Evolutionary conservation across 345 rosid genomes (phyloP).

Genomic region (Crucihimalaya himalaica): DNA sequence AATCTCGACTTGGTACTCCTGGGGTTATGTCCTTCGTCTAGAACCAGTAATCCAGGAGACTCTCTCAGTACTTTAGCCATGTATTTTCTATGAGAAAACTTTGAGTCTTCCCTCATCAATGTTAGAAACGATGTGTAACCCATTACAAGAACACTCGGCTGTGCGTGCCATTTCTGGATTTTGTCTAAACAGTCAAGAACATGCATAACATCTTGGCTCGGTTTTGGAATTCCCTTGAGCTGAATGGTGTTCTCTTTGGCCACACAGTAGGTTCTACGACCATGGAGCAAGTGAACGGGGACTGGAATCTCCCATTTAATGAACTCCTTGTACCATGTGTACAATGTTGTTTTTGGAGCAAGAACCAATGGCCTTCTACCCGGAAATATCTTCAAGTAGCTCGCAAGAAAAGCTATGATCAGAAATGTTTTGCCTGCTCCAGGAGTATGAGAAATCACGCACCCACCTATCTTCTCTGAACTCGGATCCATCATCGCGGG

Average conservation of each 20-base stretch:
- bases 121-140: conserved; percentile 90
- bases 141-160: conserved; percentile 96
- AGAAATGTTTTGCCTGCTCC: conserved; percentile 95
- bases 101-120: conserved; percentile 82
- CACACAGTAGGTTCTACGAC: conserved; percentile 67
- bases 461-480: conserved; percentile 70
- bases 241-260: conserved; percentile 46
- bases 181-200: conserved; percentile 87
- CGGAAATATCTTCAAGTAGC: conserved; percentile 86
- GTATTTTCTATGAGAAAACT: conserved; percentile 70
- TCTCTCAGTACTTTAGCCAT: conserved; percentile 90
- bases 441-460: conserved; percentile 87
- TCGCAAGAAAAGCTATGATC: conserved; percentile 81
- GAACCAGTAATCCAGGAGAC: conserved; percentile 79
- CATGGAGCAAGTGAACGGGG: conserved; percentile 87
- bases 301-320: conserved; percentile 86
- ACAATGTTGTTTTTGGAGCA: conserved; percentile 92
- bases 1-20: conserved; percentile 91
- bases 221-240: conserved; percentile 56
- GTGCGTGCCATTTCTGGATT: conserved; percentile 87
- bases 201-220: conserved; percentile 83
- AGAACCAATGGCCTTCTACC: conserved; percentile 84
- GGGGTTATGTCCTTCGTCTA: conserved; percentile 95
- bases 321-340: conserved; percentile 95
- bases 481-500: conserved; percentile 58